Evolutionary conservation across 2,329 filamentous ascomycete species (phyloP).

Genomic region (Claviceps capensis): DNA sequence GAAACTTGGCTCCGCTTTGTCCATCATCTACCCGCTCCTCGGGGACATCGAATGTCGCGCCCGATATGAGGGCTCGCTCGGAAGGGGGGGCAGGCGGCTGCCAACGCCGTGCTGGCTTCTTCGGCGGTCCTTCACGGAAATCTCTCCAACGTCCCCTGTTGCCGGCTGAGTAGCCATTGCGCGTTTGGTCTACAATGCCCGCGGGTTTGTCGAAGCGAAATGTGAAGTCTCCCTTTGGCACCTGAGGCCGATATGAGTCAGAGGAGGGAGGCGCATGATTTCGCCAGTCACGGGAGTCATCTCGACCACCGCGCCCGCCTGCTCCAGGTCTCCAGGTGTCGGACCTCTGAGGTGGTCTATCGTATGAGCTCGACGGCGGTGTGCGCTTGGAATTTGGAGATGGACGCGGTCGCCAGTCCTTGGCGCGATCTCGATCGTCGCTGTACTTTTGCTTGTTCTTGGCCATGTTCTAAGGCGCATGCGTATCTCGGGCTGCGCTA

Average conservation of each 20-base stretch:
- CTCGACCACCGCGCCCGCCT: conserved; percentile 11
- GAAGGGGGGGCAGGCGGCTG: conserved; percentile 27
- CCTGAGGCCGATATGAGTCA: conserved; percentile 18
- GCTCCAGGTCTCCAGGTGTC: conserved; percentile 19
- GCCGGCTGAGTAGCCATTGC: conserved; percentile 5
- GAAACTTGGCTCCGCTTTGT: conserved; percentile 36
- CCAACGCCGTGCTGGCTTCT: conserved; percentile 18
- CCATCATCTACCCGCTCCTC: conserved; percentile 34
- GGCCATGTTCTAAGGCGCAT: neutral
- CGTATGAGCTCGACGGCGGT: conserved; percentile 6
- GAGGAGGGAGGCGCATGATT: conserved; percentile 11
- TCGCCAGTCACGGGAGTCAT: conserved; percentile 10
- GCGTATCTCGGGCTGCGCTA: neutral
- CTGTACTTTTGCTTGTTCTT: conserved; percentile 4
- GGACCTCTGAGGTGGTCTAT: conserved; percentile 10
- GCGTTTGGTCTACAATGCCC: conserved; percentile 27
- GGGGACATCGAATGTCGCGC: conserved; percentile 25
- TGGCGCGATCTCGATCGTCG: conserved; percentile 5
- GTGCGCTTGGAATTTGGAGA: conserved; percentile 4
- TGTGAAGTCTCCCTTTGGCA: conserved; percentile 37
- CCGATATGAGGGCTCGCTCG: conserved; percentile 36
- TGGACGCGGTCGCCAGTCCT: conserved; percentile 3
- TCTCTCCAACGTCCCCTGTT: conserved; percentile 12
- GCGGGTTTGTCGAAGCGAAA: conserved; percentile 40
- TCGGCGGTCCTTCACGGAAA: conserved; percentile 12